Base-by-base conservation (phyloP, 2,329 filamentous ascomycete genomes). In the Sclerotinia nivalis region DNA sequence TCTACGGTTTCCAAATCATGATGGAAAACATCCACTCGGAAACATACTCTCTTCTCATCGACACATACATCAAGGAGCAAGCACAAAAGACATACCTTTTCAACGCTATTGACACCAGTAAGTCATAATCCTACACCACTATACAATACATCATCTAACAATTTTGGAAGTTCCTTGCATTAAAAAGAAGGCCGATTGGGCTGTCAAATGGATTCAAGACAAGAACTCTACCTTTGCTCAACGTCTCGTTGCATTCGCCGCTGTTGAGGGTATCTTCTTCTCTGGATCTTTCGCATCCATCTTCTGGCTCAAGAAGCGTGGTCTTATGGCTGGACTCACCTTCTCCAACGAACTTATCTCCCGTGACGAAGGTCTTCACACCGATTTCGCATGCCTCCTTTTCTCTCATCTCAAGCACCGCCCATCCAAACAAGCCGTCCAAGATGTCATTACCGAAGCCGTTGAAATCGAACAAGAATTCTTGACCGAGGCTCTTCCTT, bases 21-120 rank as follows among this genome's bases (percentile, higher is more conserved):
- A 98, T 99, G 93, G 96, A 99, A 87, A 99, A 99, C 85, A 97
- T 99, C 79, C 96, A 99, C 88, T 97, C 96, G 22, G 96, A 99
- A 86, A 99, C 96, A 68, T 99, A 99, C 88, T 98, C 95, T 28
- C 90, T 99, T 49, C 90, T 99, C 80, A 99, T 99, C 81, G 96
- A 99, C 82, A 97, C 95, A 73, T 99, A 99, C 83, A 97, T 99
- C 84, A 97, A 96, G 87, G 96, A 99, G 85, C 92, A 93, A 73
- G 91, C 92, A 80, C 95, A 99, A 85, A 90, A 93, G 76, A 91
- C 88, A 72, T 94, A 98, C 81, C 91, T 99, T 70, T 98, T 99
- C 85, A 97, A 99, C 79, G 96, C 96, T 78, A 96, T 99, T 83
- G 96, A 99, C 76, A 99, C 95, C 80, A 99, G 91, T 93, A 87